Evolutionary conservation across 495 filamentous ascomycete species (phyloP), one percentile per base, ranked within the genome.

Genomic region (Tuber umbilicatum): DNA sequence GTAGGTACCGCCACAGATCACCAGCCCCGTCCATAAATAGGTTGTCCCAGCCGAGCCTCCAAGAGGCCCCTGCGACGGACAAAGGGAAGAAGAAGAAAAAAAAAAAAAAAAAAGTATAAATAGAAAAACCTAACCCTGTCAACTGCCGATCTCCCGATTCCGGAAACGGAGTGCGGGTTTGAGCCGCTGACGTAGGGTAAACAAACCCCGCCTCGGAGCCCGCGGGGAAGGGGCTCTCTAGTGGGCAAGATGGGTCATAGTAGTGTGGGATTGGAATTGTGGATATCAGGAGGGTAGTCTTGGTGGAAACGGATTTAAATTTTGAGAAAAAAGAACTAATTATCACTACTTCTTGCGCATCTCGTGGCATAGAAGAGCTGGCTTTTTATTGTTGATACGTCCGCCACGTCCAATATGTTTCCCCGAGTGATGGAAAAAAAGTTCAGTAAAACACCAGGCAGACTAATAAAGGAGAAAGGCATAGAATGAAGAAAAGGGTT

Each of bases 141-240:
- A n/a, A 2, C 7, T 60, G 50, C 12, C 9, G 50, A 60, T 60
- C 50, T 60, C 50, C 50, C 50, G 50, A 50, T 50, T 50, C 47
- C 47, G 43, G 4, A 19, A 6, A 23, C 5, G 45, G 47, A 43
- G 47, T 55, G 7, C 12, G n/a, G 27, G 55, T 64, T 64, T 64
- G 55, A 60, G 50, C 50, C n/a, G n/a, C 55, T 64, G 55, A 64
- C 55, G 55, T 64, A 64, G 55, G 3, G n/a, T 64, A 31, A 64
- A 64, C n/a, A 64, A 14, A 64, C n/a, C 55, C 55, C 10, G 12
- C 55, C 12, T 31, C 12, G 0, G 55, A 12, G n/a, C n/a, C 31
- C 12, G 14, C 4, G 1, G n/a, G n/a, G 27, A 16, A 14, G 16
- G 45, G 45, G 9, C 21, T 19, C 45, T 50, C 45, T 2, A 23